Evolutionary conservation across 164 flowering plant species (phyloP), one percentile per base, ranked within the genome.

Genomic region (Cinnamomum micranthum): DNA sequence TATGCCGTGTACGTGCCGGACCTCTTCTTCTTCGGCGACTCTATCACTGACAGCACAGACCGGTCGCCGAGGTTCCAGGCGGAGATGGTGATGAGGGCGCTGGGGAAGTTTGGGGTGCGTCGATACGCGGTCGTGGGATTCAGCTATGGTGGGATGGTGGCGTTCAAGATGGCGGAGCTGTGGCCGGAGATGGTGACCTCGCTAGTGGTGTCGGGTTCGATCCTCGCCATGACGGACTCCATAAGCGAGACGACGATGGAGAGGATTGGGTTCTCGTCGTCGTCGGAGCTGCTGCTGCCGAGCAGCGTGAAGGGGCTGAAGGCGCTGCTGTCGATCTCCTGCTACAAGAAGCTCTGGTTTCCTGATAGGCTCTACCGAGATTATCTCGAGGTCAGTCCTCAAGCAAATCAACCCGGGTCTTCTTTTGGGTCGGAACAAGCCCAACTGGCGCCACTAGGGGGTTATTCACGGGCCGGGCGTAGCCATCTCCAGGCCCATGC

Each of bases 111-210:
- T 1, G 92, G 95, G 6, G 87, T 91, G 9, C 87, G 89, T 19
- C 82, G 68, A 77, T 92, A 91, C 73, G 75, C 76, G 1, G 70
- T 87, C 47, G 93, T 92, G 0, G 97, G 97, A 70, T 91, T 92
- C 74, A 92, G 97, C 74, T 92, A 92, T 28, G 97, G 97, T 2
- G 97, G 97, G 3, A 89, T 92, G 89, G 95, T 92, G 71, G 90
- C 90, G 7, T 90, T 91, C 52, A 91, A 89, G 86, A 75, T 92
- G 82, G 94, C 90, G 2, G 88, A 88, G 82, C 23, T 77, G 74
- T 71, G 84, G 22, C 97, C 95, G 1, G 82, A 85, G 6, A n/a
- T 92, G 81, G 88, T 92, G 17, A 50, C 77, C 17, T 81, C 83
- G 11, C 20, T 92, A 82, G 95, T 91, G 41, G 72, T 91, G 1